phyloP scores from a whole-genome alignment of 768 basidiomycete species.

The Psilocybe azurescens region DNA sequence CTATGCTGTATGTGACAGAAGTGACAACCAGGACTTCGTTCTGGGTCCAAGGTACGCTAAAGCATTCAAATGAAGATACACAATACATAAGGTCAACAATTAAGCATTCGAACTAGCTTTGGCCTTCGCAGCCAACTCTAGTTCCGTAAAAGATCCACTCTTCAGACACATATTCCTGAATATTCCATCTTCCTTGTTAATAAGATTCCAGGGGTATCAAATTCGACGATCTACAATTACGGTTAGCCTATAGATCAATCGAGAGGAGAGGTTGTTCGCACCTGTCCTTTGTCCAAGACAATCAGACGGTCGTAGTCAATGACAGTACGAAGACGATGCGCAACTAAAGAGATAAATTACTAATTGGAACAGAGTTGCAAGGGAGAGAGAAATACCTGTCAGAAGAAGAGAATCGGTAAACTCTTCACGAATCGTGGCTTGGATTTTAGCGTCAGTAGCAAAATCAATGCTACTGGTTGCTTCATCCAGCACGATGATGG shows the following conservation, averaged over 20 bases:
- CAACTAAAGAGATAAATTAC: slow-evolving; percentile 45
- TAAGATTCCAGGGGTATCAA: slow-evolving; percentile 78
- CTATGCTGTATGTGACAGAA: no score
- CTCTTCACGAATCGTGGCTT: slow-evolving; percentile 85
- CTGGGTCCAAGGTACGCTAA: no score
- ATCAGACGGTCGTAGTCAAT: slow-evolving; percentile 84
- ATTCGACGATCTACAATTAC: slow-evolving; percentile 53
- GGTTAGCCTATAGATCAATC: neutral
- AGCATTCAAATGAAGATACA: no score
- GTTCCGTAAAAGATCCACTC: slow-evolving; percentile 67
- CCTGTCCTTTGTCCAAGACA: slow-evolving; percentile 74
- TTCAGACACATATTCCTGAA: slow-evolving; percentile 74
- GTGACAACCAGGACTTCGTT: no score
- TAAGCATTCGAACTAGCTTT: slow-evolving; percentile 26
- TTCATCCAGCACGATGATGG: slow-evolving; percentile 82
- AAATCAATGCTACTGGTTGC: slow-evolving; percentile 90
- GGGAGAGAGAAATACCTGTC: slow-evolving; percentile 55
- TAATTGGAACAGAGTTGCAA: neutral
- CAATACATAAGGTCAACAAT: neutral
- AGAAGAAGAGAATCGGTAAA: slow-evolving; percentile 78
- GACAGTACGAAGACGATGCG: slow-evolving; percentile 77
- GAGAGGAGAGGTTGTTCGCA: slow-evolving; percentile 17
- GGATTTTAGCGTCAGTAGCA: slow-evolving; percentile 91
- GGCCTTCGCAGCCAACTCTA: slow-evolving; percentile 63
- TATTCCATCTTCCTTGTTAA: slow-evolving; percentile 65